phyloP scores from a whole-genome alignment of 2,329 filamentous ascomycete genomes.

The Xylaria sp. region DNA sequence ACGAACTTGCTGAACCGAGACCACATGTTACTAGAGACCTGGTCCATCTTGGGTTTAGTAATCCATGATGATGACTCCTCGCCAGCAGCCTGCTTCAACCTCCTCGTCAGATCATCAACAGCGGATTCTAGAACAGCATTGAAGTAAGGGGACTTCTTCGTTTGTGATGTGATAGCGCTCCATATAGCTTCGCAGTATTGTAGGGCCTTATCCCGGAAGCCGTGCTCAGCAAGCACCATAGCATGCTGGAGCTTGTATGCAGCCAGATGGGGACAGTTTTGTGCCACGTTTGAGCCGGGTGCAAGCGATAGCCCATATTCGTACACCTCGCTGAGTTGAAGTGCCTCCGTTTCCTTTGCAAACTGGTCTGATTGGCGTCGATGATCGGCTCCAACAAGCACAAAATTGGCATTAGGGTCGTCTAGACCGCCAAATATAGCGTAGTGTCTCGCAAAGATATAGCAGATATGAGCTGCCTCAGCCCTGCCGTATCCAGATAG shows the following conservation, averaged over 20 bases:
- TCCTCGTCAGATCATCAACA: constrained; percentile 84
- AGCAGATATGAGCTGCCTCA: constrained; percentile 95
- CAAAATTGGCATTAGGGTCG: constrained; percentile 80
- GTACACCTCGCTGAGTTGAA: constrained; percentile 96
- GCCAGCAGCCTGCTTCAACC: constrained; percentile 86
- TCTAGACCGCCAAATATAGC: constrained; percentile 84
- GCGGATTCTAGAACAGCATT: constrained; percentile 77
- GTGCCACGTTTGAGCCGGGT: constrained; percentile 62
- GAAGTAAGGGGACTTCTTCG: constrained; percentile 87
- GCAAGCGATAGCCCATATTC: constrained; percentile 87
- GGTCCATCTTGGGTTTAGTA: constrained; percentile 93
- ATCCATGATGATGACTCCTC: constrained; percentile 89
- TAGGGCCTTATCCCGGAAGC: constrained; percentile 83
- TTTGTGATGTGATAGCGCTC: constrained; percentile 79
- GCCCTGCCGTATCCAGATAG: constrained; percentile 86
- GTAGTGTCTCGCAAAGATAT: constrained; percentile 80
- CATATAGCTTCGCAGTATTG: constrained; percentile 91
- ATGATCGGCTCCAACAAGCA: constrained; percentile 88
- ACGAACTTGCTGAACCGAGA: constrained; percentile 97
- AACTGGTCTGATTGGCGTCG: constrained; percentile 76
- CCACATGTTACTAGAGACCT: constrained; percentile 90
- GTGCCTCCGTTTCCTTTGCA: constrained; percentile 81
- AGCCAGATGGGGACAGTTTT: constrained; percentile 82
- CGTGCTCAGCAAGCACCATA: constrained; percentile 83
- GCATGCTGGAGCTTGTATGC: constrained; percentile 94